phyloP scores from a whole-genome alignment of 1,139 yeast species.

The Arxiozyma heterogenica region DNA sequence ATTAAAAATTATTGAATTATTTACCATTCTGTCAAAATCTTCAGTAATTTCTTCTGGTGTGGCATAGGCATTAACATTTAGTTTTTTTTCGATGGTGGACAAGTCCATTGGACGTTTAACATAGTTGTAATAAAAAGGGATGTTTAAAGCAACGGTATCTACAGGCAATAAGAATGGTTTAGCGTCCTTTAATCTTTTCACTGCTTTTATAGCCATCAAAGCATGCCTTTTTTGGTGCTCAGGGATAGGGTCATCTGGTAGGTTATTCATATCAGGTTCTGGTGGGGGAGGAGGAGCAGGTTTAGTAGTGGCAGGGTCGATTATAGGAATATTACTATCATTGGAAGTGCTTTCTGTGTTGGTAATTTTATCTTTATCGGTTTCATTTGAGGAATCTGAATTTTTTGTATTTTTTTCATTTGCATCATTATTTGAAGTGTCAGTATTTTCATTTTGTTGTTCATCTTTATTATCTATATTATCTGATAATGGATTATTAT shows the following conservation, averaged over 20 bases:
- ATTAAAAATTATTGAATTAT: conserved; percentile 73
- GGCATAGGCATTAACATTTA: conserved; percentile 60
- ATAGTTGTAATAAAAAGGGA: conserved; percentile 82
- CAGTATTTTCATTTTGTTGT: background rate
- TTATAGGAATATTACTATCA: background rate
- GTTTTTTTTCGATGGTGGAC: conserved; percentile 78
- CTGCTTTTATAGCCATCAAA: conserved; percentile 60
- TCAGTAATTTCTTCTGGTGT: conserved; percentile 57
- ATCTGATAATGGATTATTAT: too few species aligned
- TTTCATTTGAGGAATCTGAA: conserved; percentile 7
- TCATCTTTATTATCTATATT: too few species aligned
- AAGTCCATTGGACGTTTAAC: conserved; percentile 90
- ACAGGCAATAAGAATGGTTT: conserved; percentile 85
- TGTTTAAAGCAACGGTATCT: conserved; percentile 76
- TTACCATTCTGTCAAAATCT: conserved; percentile 80
- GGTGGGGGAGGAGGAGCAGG: conserved; percentile 68
- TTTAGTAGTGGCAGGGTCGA: conserved; percentile 5
- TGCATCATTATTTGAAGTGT: background rate
- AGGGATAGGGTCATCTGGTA: conserved; percentile 68
- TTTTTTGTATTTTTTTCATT: background rate
- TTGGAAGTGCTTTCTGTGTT: background rate
- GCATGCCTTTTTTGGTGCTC: conserved; percentile 67
- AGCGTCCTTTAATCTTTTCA: conserved; percentile 87
- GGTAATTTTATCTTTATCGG: conserved; percentile 1
- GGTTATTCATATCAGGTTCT: conserved; percentile 63